Percentiles rank a stretch among this genome's conserved stretches.
These are phyloP conservation scores for Corylus americana DNA, from an alignment of 306 rosid genomes.

Conservation along the genomic window DNA sequence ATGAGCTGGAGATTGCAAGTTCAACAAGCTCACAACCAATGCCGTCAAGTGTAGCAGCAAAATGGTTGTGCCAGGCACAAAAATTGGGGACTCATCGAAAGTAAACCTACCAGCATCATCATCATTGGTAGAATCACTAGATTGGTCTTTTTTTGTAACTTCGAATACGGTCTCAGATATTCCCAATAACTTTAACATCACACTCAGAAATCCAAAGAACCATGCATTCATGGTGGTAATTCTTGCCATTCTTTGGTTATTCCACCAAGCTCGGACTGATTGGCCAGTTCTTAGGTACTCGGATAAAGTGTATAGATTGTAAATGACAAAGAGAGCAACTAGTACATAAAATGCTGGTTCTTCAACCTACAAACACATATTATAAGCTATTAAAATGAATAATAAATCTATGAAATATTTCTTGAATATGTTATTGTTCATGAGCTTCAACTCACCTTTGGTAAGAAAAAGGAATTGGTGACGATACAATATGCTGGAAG, in stretches of 20 bases:
- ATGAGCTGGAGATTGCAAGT: background rate
- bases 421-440: background rate
- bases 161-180: constrained; percentile 42
- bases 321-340: constrained; percentile 25
- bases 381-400: background rate
- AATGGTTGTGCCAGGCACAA: constrained; percentile 34
- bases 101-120: constrained; percentile 24
- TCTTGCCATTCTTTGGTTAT: constrained; percentile 39
- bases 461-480: constrained; percentile 39
- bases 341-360: constrained; percentile 30
- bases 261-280: constrained; percentile 57
- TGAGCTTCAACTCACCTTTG: constrained; percentile 31
- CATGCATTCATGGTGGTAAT: constrained; percentile 24
- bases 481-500: constrained; percentile 43
- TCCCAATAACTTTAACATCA: constrained; percentile 33
- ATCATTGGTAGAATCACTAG: background rate
- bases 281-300: constrained; percentile 20
- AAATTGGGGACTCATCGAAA: constrained; percentile 41
- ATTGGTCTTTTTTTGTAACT: constrained; percentile 40
- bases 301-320: constrained; percentile 10
- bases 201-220: constrained; percentile 31
- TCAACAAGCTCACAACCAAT: constrained; percentile 2
- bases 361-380: constrained; percentile 18
- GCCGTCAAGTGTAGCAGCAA: constrained; percentile 32
- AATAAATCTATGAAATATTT: background rate